phyloP scores from a whole-genome alignment of 352 stramenopile species.

The Pythium scleroteichum region DNA sequence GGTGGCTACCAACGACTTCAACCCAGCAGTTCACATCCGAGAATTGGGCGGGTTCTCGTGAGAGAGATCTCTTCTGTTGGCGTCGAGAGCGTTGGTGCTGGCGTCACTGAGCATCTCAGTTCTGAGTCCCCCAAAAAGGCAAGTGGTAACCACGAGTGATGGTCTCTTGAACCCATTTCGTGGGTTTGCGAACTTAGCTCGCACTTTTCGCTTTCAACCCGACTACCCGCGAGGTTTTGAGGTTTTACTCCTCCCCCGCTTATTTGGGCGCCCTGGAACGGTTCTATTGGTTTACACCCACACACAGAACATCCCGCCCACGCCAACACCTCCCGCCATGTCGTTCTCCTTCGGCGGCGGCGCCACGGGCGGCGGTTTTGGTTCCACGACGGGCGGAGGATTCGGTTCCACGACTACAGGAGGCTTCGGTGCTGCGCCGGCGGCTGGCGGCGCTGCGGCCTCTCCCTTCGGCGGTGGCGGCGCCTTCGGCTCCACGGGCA shows the following conservation, averaged over 20 bases:
- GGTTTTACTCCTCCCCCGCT: background rate
- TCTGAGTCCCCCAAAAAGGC: no score
- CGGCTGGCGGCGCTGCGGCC: constrained; percentile 36
- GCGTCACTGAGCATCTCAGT: no score
- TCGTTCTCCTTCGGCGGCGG: constrained; percentile 27
- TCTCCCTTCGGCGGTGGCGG: constrained; percentile 54
- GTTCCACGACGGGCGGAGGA: constrained; percentile 2
- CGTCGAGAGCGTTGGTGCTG: no score
- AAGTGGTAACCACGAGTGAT: background rate
- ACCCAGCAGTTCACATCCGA: no score
- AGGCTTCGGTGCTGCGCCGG: constrained; percentile 23
- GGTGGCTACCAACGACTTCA: no score
- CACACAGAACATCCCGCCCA: background rate
- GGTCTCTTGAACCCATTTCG: background rate
- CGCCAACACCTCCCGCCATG: constrained; percentile 5
- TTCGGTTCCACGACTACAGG: constrained; percentile 25
- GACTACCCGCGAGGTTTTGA: background rate
- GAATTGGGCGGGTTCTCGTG: no score
- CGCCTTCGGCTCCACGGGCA: constrained; percentile 34
- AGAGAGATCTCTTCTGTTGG: no score
- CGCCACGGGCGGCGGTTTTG: constrained; percentile 17
- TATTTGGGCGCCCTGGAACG: background rate
- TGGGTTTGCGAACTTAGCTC: background rate
- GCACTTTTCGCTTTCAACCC: background rate
- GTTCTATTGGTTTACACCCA: background rate